Evolutionary conservation across 768 basidiomycete species (phyloP).

Genomic region (Boletus speciosus): DNA sequence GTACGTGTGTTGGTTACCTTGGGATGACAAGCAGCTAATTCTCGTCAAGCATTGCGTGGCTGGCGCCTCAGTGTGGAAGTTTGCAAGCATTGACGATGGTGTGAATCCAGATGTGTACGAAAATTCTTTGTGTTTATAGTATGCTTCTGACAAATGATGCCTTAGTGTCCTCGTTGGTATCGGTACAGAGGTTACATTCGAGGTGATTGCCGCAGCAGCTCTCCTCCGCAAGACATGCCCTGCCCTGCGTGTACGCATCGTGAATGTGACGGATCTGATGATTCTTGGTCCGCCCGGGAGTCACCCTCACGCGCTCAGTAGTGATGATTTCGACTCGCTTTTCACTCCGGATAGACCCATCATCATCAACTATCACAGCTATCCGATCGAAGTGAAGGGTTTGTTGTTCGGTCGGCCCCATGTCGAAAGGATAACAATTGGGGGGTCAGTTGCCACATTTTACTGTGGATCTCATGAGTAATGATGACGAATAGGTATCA

Average conservation of each 20-base stretch:
- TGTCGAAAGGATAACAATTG: conserved; percentile 50
- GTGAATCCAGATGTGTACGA: conserved; percentile 66
- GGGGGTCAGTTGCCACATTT: conserved; percentile 36
- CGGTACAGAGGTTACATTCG: conserved; percentile 85
- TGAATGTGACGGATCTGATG: conserved; percentile 90
- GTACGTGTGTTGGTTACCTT: conserved; percentile 31
- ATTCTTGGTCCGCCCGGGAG: conserved; percentile 64
- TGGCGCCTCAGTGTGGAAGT: conserved; percentile 84
- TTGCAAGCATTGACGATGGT: conserved; percentile 72
- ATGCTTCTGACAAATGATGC: conserved; percentile 1
- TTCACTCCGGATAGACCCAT: conserved; percentile 70
- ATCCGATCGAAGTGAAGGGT: conserved; percentile 68
- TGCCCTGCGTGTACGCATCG: conserved; percentile 74
- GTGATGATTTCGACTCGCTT: conserved; percentile 59
- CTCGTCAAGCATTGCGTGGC: conserved; percentile 69
- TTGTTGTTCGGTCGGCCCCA: conserved; percentile 55
- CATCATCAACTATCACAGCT: conserved; percentile 84
- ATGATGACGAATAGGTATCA: conserved; percentile 38
- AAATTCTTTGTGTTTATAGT: not conserved
- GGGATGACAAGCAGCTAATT: not conserved
- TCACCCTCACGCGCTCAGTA: conserved; percentile 72
- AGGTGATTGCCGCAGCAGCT: conserved; percentile 82
- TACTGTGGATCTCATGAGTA: not conserved
- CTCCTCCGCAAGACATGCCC: conserved; percentile 70
- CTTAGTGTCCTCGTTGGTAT: conserved; percentile 76